Percentiles rank a stretch among this genome's conserved stretches.
Conservation (phyloP, 805 yeast genomes). For the Danielozyma ontarioensis region DNA sequence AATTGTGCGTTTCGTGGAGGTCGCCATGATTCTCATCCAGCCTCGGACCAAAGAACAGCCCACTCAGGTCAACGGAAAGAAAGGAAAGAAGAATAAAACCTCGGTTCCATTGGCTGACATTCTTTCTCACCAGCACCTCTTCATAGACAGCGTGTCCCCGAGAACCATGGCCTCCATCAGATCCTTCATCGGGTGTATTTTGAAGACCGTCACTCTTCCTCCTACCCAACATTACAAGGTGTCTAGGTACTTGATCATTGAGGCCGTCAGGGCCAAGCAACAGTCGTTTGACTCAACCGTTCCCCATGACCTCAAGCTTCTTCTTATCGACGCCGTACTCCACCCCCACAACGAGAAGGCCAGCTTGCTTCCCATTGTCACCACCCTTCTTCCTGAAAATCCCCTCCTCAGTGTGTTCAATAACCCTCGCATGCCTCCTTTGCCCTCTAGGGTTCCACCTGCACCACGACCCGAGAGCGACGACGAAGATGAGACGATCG, state of each 20-base stretch:
- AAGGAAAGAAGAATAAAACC: conserved; percentile 37
- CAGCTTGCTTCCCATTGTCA: conserved; percentile 68
- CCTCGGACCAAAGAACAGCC: conserved; percentile 19
- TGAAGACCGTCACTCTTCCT: conserved; percentile 49
- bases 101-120: conserved; percentile 60
- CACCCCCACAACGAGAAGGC: conserved; percentile 64
- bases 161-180: conserved; percentile 30
- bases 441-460: conserved; percentile 11
- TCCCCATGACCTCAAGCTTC: conserved; percentile 26
- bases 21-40: conserved; percentile 40
- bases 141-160: conserved; percentile 37
- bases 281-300: conserved; percentile 16
- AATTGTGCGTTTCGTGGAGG: conserved; percentile 54
- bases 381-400: conserved; percentile 46
- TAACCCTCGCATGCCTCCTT: conserved; percentile 72
- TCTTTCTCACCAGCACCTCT: conserved; percentile 59
- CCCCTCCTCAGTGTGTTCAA: conserved; percentile 53
- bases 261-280: conserved; percentile 26
- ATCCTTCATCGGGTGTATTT: conserved; percentile 43
- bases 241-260: conserved; percentile 31
- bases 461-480: conserved; percentile 1
- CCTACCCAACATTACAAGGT: conserved; percentile 60
- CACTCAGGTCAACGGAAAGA: conserved; percentile 25
- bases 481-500: not conserved
- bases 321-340: conserved; percentile 52